Percentiles rank a stretch among this genome's conserved stretches.
Conservation (phyloP, 164 flowering plant genomes). For the Nelumbo lutea region DNA sequence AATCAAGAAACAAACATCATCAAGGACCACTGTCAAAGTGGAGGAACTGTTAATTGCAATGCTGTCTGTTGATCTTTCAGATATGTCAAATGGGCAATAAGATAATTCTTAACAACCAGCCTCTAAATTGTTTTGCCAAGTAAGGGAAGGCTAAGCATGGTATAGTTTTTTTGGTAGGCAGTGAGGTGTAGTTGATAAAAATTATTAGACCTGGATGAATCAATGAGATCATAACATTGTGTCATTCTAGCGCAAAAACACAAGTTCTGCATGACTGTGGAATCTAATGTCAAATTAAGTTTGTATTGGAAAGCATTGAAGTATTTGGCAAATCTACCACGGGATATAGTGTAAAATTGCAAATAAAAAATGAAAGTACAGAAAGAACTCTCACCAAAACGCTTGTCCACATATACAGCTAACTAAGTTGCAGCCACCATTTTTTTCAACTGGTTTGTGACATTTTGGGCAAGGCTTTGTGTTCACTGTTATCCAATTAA, state of each 20-base stretch:
- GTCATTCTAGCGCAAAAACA: background rate
- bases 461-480: constrained; percentile 68
- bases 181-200: too few relatives aligned
- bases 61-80: too few relatives aligned
- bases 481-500: constrained; percentile 53
- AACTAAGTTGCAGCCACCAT: constrained; percentile 62
- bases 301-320: background rate
- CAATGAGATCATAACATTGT: background rate
- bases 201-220: background rate
- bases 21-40: too few relatives aligned
- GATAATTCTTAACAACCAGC: too few relatives aligned
- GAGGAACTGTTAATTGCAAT: too few relatives aligned
- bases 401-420: constrained; percentile 52
- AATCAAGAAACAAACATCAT: too few relatives aligned
- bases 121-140: too few relatives aligned
- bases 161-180: too few relatives aligned
- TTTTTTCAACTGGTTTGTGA: constrained; percentile 58
- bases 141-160: too few relatives aligned
- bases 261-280: background rate
- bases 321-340: background rate
- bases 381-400: constrained; percentile 44
- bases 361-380: background rate
- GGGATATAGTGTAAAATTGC: background rate
- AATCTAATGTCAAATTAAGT: too few relatives aligned
- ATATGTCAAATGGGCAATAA: too few relatives aligned